Evolutionary conservation across 768 basidiomycete species (phyloP).

Genomic region (Antrodiella citrinella): DNA sequence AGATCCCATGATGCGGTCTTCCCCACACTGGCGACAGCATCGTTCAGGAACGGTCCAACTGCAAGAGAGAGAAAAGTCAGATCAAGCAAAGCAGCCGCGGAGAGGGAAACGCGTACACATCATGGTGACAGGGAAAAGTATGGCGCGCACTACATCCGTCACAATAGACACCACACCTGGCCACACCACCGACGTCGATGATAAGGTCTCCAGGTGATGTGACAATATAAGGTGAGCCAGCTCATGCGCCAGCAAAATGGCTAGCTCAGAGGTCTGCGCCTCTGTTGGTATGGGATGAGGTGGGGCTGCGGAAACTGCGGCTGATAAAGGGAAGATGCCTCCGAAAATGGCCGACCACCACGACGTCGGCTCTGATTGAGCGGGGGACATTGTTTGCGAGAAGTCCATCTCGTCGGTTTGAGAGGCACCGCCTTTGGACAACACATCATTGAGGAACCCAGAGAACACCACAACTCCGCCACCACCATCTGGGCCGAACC

Average conservation of each 20-base stretch:
- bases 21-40: slow-evolving; percentile 78
- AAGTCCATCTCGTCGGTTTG: not conserved
- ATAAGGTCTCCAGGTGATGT: slow-evolving; percentile 90
- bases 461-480: slow-evolving; percentile 94
- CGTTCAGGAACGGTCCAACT: slow-evolving; percentile 91
- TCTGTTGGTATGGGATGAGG: slow-evolving; percentile 53
- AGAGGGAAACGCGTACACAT: slow-evolving; percentile 32
- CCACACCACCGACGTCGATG: slow-evolving; percentile 72
- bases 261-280: slow-evolving; percentile 83
- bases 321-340: slow-evolving; percentile 28
- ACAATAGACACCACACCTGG: slow-evolving; percentile 73
- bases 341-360: slow-evolving; percentile 45
- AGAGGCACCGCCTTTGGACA: slow-evolving; percentile 32
- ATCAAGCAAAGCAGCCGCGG: slow-evolving; percentile 24
- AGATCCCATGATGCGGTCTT: slow-evolving; percentile 73
- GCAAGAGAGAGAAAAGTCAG: slow-evolving; percentile 25
- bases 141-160: slow-evolving; percentile 66
- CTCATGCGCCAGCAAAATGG: slow-evolving; percentile 89
- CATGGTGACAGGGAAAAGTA: slow-evolving; percentile 87
- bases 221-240: slow-evolving; percentile 85
- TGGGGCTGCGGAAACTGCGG: slow-evolving; percentile 19
- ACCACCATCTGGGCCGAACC: slow-evolving; percentile 85
- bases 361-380: slow-evolving; percentile 21
- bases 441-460: slow-evolving; percentile 85
- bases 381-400: slow-evolving; percentile 18